Evolutionary conservation across 2,329 filamentous ascomycete genomes (phyloP).

Genomic region (Seiridium unicorne): DNA sequence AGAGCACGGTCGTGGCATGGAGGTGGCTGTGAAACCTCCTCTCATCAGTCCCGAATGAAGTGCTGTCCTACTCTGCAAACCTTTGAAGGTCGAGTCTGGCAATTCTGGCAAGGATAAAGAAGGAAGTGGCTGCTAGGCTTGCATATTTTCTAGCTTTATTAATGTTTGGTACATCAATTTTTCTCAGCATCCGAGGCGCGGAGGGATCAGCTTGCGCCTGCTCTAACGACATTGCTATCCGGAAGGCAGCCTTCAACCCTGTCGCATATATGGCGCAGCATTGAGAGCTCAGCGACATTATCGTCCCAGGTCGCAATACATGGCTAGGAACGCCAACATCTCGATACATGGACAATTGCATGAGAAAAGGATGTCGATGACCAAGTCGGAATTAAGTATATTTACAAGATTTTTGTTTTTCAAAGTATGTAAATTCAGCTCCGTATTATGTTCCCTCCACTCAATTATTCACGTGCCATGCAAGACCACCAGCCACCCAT

Average conservation of each 20-base stretch:
- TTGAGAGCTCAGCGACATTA: neutral
- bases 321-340: too few species aligned
- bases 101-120: constrained; percentile 9
- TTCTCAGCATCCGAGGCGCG: neutral
- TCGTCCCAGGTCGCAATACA: neutral
- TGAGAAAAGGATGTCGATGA: neutral
- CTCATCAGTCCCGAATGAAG: neutral
- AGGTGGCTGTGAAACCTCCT: neutral
- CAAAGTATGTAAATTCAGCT: too few species aligned
- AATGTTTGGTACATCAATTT: neutral
- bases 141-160: neutral
- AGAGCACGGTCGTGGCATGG: neutral
- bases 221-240: neutral
- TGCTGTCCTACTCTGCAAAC: neutral
- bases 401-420: neutral
- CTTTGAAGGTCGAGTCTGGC: constrained; percentile 1
- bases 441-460: too few species aligned
- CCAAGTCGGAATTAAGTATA: neutral
- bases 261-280: too few species aligned
- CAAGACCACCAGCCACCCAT: too few species aligned
- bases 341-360: neutral
- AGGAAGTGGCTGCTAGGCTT: neutral
- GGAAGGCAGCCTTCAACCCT: neutral
- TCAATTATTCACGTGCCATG: too few species aligned
- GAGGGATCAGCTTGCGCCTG: too few species aligned